Evolutionary conservation across 2,329 filamentous ascomycete species (phyloP).

Genomic region (Onygenales sp.): DNA sequence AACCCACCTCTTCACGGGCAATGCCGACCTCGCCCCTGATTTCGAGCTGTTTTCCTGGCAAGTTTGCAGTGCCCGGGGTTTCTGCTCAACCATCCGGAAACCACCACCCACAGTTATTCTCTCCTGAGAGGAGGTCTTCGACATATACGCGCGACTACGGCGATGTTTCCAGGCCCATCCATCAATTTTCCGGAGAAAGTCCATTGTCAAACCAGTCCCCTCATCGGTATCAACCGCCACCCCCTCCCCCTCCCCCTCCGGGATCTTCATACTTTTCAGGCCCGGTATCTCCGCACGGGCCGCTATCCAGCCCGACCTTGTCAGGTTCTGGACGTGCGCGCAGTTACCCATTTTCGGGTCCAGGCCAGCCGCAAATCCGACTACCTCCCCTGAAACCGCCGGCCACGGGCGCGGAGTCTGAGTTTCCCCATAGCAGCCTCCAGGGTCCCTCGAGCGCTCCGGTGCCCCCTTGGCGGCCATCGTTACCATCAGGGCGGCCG

Average conservation of each 20-base stretch:
- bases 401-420: conserved; percentile 1
- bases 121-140: not conserved
- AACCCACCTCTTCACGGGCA: conserved; percentile 3
- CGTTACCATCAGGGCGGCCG: not conserved
- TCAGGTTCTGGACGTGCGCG: not conserved
- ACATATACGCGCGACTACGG: not conserved
- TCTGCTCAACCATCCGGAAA: not conserved
- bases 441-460: not conserved
- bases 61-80: conserved; percentile 1
- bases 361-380: conserved; percentile 2
- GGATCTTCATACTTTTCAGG: conserved; percentile 1
- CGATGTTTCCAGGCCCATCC: conserved; percentile 1
- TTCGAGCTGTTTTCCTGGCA: not conserved
- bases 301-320: not conserved
- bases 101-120: not conserved
- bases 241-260: not conserved
- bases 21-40: conserved; percentile 5
- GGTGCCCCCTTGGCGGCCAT: not conserved
- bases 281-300: conserved; percentile 3
- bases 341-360: not conserved
- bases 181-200: not conserved
- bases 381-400: conserved; percentile 7
- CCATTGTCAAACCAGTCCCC: conserved; percentile 1
- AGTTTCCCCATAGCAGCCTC: not conserved
- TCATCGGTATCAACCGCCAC: conserved; percentile 1